Evolutionary conservation across 345 rosid species (phyloP).

Genomic region (Odontarrhena argentea): DNA sequence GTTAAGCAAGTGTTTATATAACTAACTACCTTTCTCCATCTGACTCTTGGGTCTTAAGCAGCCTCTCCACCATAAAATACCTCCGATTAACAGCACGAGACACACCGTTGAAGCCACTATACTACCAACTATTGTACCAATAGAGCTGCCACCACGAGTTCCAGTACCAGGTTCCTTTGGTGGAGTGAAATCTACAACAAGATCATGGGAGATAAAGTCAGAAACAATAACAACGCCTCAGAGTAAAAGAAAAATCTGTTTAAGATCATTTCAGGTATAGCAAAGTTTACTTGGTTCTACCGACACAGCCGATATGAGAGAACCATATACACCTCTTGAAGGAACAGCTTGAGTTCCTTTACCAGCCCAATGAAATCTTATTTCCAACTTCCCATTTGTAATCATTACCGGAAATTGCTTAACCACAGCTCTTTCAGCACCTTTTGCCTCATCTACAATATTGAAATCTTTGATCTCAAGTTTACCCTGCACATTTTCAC

Average conservation of each 20-base stretch:
- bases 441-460: constrained; percentile 54
- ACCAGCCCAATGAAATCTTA: constrained; percentile 66
- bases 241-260: background rate
- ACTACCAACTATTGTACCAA: constrained; percentile 39
- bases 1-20: background rate
- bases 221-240: background rate
- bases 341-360: constrained; percentile 63
- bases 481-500: constrained; percentile 48
- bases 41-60: constrained; percentile 41
- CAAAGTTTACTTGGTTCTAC: constrained; percentile 44
- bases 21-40: constrained; percentile 47
- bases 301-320: constrained; percentile 67
- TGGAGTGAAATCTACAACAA: constrained; percentile 35
- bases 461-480: constrained; percentile 57
- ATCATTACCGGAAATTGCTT: constrained; percentile 36
- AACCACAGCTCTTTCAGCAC: constrained; percentile 45
- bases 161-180: constrained; percentile 36
- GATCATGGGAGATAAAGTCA: constrained; percentile 19
- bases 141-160: constrained; percentile 30
- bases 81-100: constrained; percentile 44
- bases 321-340: constrained; percentile 49
- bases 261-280: constrained; percentile 9
- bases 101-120: constrained; percentile 37
- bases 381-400: constrained; percentile 47
- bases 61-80: constrained; percentile 58